phyloP scores from a whole-genome alignment of 2,329 filamentous ascomycete species.

The Arthrobotrys conoides region DNA sequence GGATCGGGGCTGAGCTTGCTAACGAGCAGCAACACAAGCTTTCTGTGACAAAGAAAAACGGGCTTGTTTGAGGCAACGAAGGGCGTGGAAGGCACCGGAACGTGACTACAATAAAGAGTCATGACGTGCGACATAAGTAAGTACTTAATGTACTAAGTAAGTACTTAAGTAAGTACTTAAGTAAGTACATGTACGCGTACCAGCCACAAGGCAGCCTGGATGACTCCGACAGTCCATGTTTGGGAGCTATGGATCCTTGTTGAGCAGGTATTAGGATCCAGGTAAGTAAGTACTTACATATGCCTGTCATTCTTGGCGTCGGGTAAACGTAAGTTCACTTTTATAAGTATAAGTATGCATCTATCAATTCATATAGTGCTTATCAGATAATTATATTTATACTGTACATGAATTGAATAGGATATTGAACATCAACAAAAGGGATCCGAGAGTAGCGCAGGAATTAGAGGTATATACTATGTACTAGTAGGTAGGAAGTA shows the following conservation, averaged over 20 bases:
- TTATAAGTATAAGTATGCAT: no score
- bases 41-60: conserved; percentile 15
- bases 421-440: no score
- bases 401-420: neutral
- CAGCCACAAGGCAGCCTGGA: conserved; percentile 30
- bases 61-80: neutral
- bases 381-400: no score
- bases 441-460: no score
- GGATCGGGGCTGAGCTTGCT: conserved; percentile 18
- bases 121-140: conserved; percentile 4
- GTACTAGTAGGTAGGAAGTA: no score
- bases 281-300: conserved; percentile 1
- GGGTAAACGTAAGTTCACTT: no score
- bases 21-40: conserved; percentile 10
- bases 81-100: conserved; percentile 43
- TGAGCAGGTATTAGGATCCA: conserved; percentile 3
- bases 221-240: conserved; percentile 32
- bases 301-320: conserved; percentile 17
- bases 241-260: neutral
- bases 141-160: no score
- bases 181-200: neutral
- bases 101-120: conserved; percentile 2
- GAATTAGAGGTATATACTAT: no score
- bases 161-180: no score
- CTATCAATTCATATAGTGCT: no score